Evolutionary conservation across 1,284 basidiomycete species (phyloP).

Genomic region (Rugosomyces carneus): DNA sequence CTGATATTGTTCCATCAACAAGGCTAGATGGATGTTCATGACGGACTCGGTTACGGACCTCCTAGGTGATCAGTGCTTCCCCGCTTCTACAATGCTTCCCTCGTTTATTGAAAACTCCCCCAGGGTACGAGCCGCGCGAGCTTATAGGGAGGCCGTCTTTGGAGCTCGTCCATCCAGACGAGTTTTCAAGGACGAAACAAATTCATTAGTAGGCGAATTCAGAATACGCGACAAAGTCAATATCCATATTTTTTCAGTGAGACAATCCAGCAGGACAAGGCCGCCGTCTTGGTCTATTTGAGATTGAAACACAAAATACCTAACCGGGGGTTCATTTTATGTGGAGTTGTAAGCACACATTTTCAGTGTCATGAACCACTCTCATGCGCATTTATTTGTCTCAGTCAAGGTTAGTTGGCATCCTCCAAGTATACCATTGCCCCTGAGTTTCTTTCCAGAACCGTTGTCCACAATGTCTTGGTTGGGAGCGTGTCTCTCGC

Average conservation of each 20-base stretch:
- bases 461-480: conserved; percentile 67
- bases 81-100: neutral
- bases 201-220: conserved; percentile 53
- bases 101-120: neutral
- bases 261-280: conserved; percentile 69
- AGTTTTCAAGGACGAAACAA: conserved; percentile 53
- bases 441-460: conserved; percentile 33
- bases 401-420: conserved; percentile 30
- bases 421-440: conserved; percentile 13
- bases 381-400: conserved; percentile 1
- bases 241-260: conserved; percentile 37
- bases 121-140: conserved; percentile 63
- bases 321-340: conserved; percentile 63
- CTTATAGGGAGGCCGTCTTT: conserved; percentile 59
- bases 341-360: conserved; percentile 52
- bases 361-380: conserved; percentile 5
- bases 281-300: conserved; percentile 67
- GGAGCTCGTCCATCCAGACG: conserved; percentile 71
- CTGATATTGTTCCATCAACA: conserved; percentile 7
- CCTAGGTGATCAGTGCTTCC: conserved; percentile 40
- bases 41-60: conserved; percentile 67
- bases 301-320: conserved; percentile 71
- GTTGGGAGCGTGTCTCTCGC: conserved; percentile 72
- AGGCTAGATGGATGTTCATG: conserved; percentile 68
- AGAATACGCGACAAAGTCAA: conserved; percentile 1